Evolutionary conservation across 805 yeast species (phyloP).

Genomic region (Barnettozyma sp.): DNA sequence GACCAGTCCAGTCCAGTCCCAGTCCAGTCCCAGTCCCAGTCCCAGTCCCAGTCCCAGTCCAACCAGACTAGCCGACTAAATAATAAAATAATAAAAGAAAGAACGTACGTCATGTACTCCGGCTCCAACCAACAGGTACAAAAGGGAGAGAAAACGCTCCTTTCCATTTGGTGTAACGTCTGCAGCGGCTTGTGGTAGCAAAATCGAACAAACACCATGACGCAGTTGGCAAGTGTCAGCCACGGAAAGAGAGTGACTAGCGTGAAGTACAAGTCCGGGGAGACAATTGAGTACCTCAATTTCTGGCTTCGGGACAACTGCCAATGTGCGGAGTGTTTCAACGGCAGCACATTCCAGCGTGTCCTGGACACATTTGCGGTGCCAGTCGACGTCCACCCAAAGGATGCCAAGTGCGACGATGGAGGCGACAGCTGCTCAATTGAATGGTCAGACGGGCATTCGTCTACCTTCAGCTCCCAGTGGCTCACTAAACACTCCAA

Average conservation of each 20-base stretch:
- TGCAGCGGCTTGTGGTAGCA: too few relatives aligned
- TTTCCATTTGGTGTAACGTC: too few relatives aligned
- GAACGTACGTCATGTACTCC: too few relatives aligned
- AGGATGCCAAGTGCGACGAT: background rate
- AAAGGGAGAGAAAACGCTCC: too few relatives aligned
- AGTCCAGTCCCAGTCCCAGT: too few relatives aligned
- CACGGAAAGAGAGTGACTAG: background rate
- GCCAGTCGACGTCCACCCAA: slow-evolving; percentile 27
- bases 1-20: too few relatives aligned
- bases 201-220: too few relatives aligned
- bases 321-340: slow-evolving; percentile 49
- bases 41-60: too few relatives aligned
- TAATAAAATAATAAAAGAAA: too few relatives aligned
- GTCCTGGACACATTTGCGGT: slow-evolving; percentile 44
- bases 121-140: too few relatives aligned
- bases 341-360: slow-evolving; percentile 50
- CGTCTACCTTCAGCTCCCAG: slow-evolving; percentile 12
- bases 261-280: slow-evolving; percentile 1
- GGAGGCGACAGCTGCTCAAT: slow-evolving; percentile 1
- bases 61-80: too few relatives aligned
- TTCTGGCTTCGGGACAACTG: slow-evolving; percentile 65
- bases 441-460: slow-evolving; percentile 17
- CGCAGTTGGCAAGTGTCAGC: background rate
- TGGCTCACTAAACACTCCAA: slow-evolving; percentile 21
- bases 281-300: slow-evolving; percentile 28